Evolutionary conservation across 306 rosid genomes (phyloP), one percentile per base, ranked within the genome.

Genomic region (Trichosanthes cucumerina): DNA sequence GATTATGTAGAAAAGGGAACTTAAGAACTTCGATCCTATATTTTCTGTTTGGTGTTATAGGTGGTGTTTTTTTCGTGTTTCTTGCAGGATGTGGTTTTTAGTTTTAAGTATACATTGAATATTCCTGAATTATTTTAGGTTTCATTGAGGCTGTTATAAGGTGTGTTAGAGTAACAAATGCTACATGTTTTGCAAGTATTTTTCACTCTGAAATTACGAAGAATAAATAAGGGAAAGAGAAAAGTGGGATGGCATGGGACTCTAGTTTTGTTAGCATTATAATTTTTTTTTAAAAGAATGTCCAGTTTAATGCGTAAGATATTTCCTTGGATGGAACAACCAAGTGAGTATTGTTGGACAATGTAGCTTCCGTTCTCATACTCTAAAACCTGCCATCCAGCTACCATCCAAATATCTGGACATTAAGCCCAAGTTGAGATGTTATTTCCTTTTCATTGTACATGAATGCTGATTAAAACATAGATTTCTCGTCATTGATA

Each of bases 401-500:
- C 73, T 34, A 65, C 7, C 14, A n/a, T 16, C 50, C 49, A 66
- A 63, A 63, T 63, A 63, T 31, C 44, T 63, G 70, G 23, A 63
- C n/a, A 33, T 63, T n/a, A 16, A 5, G 23, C 23, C 21, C 46
- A 34, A 5, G 11, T 64, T 16, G 46, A n/a, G 71, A 64, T 16
- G 46, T 9, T 34, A 18, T 64, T 34, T 33, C 46, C 46, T 34
- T 64, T 34, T 64, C 14, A 7, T 64, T 34, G 69, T 14, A 33
- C 71, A 36, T 11, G 16, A 41, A n/a, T 68, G 31, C 49, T 66
- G 49, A 66, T 18, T 38, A 10, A 39, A 68, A 21, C 16, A 41
- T 21, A 36, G 56, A 77, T 57, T 64, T 59, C 76, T 80, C 82
- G 43, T 58, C 80, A 73, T 80, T 57, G 41, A 12, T 68, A 77